Evolutionary conservation across 805 yeast species (phyloP).

Genomic region (Lipomyces sp.): DNA sequence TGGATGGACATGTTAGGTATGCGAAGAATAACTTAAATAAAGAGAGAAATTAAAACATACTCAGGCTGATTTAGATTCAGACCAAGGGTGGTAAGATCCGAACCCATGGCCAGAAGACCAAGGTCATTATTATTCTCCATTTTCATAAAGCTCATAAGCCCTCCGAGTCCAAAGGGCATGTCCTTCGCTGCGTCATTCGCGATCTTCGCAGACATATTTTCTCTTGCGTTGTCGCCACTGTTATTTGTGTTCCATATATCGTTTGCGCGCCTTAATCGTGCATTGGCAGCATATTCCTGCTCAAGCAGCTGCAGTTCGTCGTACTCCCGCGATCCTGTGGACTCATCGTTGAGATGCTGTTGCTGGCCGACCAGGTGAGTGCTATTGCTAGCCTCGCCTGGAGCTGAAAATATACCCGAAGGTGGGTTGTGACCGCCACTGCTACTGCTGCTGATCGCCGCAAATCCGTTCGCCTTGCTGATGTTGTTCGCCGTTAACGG

Average conservation of each 20-base stretch:
- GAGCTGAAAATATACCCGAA: too few species aligned
- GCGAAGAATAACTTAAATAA: conserved; percentile 13
- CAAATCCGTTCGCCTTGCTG: too few species aligned
- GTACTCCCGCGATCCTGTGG: conserved; percentile 4
- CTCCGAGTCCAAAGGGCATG: conserved; percentile 62
- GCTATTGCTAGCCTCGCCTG: neutral
- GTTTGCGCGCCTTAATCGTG: conserved; percentile 5
- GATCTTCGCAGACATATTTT: neutral
- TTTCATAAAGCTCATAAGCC: conserved; percentile 56
- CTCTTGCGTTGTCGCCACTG: neutral
- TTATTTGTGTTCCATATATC: conserved; percentile 3
- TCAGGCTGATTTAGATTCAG: conserved; percentile 51
- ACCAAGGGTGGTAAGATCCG: conserved; percentile 66
- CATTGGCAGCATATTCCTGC: conserved; percentile 11
- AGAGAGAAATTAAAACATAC: conserved; percentile 23
- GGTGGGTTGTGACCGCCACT: too few species aligned
- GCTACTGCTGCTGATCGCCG: neutral
- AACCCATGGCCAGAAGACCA: conserved; percentile 67
- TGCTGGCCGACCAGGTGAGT: conserved; percentile 1
- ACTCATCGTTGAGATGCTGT: too few species aligned
- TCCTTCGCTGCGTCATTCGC: conserved; percentile 45
- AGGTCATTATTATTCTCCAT: conserved; percentile 60
- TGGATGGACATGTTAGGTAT: neutral
- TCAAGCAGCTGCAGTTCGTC: conserved; percentile 13
- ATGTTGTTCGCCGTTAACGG: neutral